Conservation (phyloP, 2,329 filamentous ascomycete species). For the Epichloe brachyelytri region DNA sequence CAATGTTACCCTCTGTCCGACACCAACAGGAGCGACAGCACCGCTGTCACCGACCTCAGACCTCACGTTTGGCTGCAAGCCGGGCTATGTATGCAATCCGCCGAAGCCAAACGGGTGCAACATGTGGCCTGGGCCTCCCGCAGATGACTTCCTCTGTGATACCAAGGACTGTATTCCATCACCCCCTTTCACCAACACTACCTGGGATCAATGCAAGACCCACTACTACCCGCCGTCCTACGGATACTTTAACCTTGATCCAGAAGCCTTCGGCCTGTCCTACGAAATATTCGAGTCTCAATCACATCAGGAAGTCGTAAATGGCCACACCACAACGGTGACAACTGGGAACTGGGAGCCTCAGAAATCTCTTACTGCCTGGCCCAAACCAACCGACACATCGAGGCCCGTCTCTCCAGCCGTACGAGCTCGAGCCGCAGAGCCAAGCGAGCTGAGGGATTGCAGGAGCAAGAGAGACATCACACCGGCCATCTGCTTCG, state of each 20-base stretch:
- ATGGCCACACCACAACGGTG: constrained; percentile 28
- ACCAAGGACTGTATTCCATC: constrained; percentile 30
- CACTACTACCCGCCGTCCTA: constrained; percentile 34
- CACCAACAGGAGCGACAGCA: constrained; percentile 25
- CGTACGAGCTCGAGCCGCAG: neutral
- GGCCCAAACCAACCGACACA: constrained; percentile 5
- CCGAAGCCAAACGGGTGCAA: constrained; percentile 36
- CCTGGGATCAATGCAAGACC: constrained; percentile 33
- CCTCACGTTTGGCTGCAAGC: constrained; percentile 39
- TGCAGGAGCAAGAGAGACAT: constrained; percentile 24
- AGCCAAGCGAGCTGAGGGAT: constrained; percentile 6
- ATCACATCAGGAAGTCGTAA: constrained; percentile 21
- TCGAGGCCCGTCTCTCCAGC: neutral
- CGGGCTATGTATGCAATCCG: constrained; percentile 40
- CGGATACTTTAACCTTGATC: constrained; percentile 53
- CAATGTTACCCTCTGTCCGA: constrained; percentile 28
- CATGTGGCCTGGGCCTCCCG: constrained; percentile 35
- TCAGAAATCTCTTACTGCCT: constrained; percentile 32
- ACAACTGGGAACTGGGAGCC: constrained; percentile 44
- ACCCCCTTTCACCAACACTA: constrained; percentile 21
- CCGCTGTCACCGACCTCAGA: constrained; percentile 25
- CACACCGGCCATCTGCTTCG: constrained; percentile 37
- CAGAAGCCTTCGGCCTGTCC: constrained; percentile 47
- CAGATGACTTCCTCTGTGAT: constrained; percentile 32
- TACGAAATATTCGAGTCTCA: constrained; percentile 46